Base-by-base conservation (phyloP, 805 yeast species). In the Hanseniaspora vineae region DNA sequence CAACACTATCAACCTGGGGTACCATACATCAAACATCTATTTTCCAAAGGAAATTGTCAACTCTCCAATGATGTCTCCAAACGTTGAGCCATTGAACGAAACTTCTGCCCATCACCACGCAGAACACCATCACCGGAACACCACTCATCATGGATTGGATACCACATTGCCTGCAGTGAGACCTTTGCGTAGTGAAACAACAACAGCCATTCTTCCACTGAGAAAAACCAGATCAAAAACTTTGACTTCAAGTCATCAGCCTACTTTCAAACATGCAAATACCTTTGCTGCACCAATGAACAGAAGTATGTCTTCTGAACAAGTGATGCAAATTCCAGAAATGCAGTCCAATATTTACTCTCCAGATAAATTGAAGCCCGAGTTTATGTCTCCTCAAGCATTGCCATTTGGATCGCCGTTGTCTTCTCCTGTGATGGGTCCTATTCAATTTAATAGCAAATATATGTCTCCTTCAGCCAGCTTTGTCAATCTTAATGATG, bases 311-410 rank as follows among this genome's bases (percentile, higher is more conserved):
- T 52, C 45, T 35, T 9, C 31, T 3, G 43, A 20, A 23, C n/a
- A 40, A 3, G 14, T 40, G 13, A 8, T 19, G 2, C 43, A 54
- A 35, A 60, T 68, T 6, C 66, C 66, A 2, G 58, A 55, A 47
- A 50, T 73, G 11, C 61, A 66, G 23, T 66, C 78, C 9, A 75
- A 75, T 50, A 50, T 81, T 6, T 81, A 77, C 59, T 70, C 73
- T 53, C 89, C 88, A 0, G 70, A 66, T 1, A 59, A 60, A 15
- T 58, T 71, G 18, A 72, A 71, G 5, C 59, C 68, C 4, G 75
- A 68, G 46, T 54, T 78, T 46, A 65, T 72, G 31, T 78, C 85
- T 0, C 83, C 84, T 1, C 88, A 78, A 51, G 87, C 85, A 3
- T 58, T 72, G 43, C 86, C 86, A 2, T 64, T 69, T 20, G 43